phyloP scores from a whole-genome alignment of 2,329 filamentous ascomycete species.

The Apiospora sp. region DNA sequence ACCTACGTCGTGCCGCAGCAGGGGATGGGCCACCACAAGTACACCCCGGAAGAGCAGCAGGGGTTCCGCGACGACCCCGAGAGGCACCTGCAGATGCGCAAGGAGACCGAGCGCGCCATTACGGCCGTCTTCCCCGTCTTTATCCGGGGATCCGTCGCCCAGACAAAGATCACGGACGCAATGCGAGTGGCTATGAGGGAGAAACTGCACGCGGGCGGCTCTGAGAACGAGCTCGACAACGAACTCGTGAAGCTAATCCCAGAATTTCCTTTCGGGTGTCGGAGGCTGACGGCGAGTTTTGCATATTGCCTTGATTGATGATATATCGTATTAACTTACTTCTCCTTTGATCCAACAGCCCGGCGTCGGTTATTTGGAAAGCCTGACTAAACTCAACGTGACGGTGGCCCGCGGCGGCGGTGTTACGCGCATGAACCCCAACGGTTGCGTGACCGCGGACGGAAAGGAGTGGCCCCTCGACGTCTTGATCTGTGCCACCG shows the following conservation, averaged over 20 bases:
- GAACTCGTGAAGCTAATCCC: constrained; percentile 46
- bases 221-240: constrained; percentile 47
- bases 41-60: constrained; percentile 48
- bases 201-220: constrained; percentile 49
- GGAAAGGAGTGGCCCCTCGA: constrained; percentile 40
- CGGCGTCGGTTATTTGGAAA: constrained; percentile 43
- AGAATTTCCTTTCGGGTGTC: constrained; percentile 37
- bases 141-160: constrained; percentile 48
- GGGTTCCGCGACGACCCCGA: constrained; percentile 50
- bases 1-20: constrained; percentile 39
- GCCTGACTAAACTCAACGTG: constrained; percentile 37
- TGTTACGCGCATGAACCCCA: constrained; percentile 33
- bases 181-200: constrained; percentile 46
- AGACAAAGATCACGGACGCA: not conserved
- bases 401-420: constrained; percentile 35
- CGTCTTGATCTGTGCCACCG: constrained; percentile 45
- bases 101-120: constrained; percentile 52
- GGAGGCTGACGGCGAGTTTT: constrained; percentile 36
- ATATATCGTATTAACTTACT: not conserved
- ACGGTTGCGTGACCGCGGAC: constrained; percentile 37
- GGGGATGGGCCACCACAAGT: constrained; percentile 50
- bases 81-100: constrained; percentile 50
- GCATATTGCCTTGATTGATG: no score
- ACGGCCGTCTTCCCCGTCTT: constrained; percentile 53
- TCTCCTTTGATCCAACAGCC: constrained; percentile 27